Evolutionary conservation across 805 yeast species (phyloP).

Genomic region (Metschnikowia picachoensis): DNA sequence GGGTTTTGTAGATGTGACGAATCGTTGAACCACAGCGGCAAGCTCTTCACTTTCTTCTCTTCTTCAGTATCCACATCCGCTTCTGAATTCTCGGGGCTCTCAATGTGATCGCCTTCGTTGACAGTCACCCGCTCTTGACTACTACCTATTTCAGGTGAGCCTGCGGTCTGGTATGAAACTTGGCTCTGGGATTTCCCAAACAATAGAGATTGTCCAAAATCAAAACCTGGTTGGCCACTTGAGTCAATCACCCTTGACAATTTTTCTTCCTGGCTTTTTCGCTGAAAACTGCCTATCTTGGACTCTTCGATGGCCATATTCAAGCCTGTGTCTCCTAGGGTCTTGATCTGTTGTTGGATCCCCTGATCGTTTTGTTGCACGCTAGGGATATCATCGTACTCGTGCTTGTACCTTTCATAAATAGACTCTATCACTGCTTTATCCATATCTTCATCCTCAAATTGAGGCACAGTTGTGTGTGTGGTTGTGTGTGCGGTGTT

Average conservation of each 20-base stretch:
- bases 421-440: constrained; percentile 35
- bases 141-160: too few species aligned
- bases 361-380: background rate
- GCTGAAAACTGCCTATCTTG: constrained; percentile 38
- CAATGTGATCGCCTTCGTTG: too few species aligned
- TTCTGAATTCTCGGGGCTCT: background rate
- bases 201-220: constrained; percentile 22
- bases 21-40: constrained; percentile 28
- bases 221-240: constrained; percentile 3
- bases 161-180: background rate
- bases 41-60: background rate
- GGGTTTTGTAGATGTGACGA: constrained; percentile 11
- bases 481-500: background rate
- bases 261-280: constrained; percentile 22
- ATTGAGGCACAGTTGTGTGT: background rate
- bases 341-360: constrained; percentile 7
- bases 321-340: constrained; percentile 36
- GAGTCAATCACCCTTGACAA: background rate
- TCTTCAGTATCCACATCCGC: background rate
- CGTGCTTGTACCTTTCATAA: constrained; percentile 27
- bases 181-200: constrained; percentile 8
- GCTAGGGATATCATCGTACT: constrained; percentile 3
- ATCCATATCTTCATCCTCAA: constrained; percentile 25
- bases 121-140: too few species aligned
- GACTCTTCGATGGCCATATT: constrained; percentile 46